Evolutionary conservation across 805 yeast genomes (phyloP).

Genomic region (Metschnikowia colocasiae): DNA sequence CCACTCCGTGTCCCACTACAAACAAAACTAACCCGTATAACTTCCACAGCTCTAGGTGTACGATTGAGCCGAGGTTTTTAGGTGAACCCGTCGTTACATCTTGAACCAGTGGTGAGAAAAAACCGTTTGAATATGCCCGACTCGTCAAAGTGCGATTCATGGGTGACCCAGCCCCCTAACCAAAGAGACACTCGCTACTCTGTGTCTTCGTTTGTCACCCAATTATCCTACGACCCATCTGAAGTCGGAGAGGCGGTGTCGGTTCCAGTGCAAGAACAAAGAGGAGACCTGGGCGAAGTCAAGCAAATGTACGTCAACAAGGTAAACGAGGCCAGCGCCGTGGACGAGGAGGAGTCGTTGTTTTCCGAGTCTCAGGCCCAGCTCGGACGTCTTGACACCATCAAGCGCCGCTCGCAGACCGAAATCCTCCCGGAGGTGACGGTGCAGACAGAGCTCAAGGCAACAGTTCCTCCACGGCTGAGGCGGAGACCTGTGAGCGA

Average conservation of each 20-base stretch:
- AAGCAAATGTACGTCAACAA: conserved; percentile 13
- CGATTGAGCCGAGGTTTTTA: neutral
- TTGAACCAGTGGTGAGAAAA: too few species aligned
- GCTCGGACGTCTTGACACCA: conserved; percentile 22
- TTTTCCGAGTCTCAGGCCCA: conserved; percentile 17
- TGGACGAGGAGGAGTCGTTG: conserved; percentile 14
- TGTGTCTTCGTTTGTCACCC: conserved; percentile 10
- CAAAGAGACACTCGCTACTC: conserved; percentile 4
- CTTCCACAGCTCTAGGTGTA: neutral
- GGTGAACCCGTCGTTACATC: neutral
- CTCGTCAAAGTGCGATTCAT: neutral
- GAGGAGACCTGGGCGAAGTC: conserved; percentile 9
- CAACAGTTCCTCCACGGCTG: conserved; percentile 39
- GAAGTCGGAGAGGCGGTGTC: conserved; percentile 23
- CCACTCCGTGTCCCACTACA: neutral
- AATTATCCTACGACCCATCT: conserved; percentile 18
- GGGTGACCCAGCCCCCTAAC: conserved; percentile 2
- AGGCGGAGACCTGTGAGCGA: conserved; percentile 36
- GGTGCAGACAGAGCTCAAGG: conserved; percentile 34
- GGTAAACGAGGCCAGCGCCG: neutral
- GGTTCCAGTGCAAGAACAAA: conserved; percentile 10
- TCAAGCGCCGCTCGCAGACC: conserved; percentile 11
- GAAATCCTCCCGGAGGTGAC: conserved; percentile 26
- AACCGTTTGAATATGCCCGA: neutral
- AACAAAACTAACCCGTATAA: neutral